Evolutionary conservation across 805 yeast genomes (phyloP), one percentile per base, ranked within the genome.

Genomic region (Wickerhamiella shivajii): DNA sequence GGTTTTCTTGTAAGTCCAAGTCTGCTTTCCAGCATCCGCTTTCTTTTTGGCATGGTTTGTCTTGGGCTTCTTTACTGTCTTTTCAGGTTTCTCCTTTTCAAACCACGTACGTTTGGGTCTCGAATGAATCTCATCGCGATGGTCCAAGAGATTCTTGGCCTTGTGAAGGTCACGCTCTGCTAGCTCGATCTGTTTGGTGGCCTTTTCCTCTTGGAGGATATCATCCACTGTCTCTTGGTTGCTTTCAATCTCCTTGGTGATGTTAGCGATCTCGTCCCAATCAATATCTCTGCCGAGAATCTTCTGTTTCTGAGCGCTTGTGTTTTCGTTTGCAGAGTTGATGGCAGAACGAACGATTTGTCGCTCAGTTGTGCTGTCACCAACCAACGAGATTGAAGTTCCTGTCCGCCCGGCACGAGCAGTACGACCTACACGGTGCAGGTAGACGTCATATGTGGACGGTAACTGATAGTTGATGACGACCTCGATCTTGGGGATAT

Each of bases 361-460:
- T 57, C 98, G 73, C 43, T 90, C 98, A 38, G 66, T 69, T n/a
- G 81, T 63, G 0, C 79, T 63, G 53, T 90, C 98, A 12, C 97
- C 96, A 10, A 90, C 98, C 57, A 90, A 74, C 2, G 96, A 76
- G 25, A 90, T 77, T 28, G 96, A 79, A 37, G 70, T 70, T 67
- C 99, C 99, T 34, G 79, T 81, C 59, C 97, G 72, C 14, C 97
- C 97, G 33, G 96, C 99, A 71, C 99, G 81, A 7, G 99, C 99
- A 36, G 97, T 90, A 68, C 98, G 80, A 59, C 98, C 98, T 39
- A 90, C 95, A 65, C 98, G 78, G 60, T 90, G 98, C 49, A 90
- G 64, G 56, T 90, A 90, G 24, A 87, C 69, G 44, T 90, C 98
- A 49, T 79, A 76, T 19, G 79, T 66, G 55, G 81, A 80, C 32